Evolutionary conservation across 352 stramenopile species (phyloP).

Genomic region (Blastocystis sp.): DNA sequence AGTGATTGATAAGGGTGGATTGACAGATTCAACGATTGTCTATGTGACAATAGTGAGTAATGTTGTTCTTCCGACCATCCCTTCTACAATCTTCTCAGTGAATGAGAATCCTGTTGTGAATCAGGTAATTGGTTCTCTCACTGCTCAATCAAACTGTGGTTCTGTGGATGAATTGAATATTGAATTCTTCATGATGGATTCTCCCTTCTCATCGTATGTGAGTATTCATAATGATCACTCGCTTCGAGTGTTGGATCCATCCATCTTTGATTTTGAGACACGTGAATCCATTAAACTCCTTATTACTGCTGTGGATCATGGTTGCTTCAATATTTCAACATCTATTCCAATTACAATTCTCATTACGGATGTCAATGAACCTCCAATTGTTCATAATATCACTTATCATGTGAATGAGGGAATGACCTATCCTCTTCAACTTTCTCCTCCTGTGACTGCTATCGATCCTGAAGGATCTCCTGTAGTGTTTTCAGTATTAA

Average conservation of each 20-base stretch:
- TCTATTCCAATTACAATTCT: neutral
- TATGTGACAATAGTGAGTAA: constrained; percentile 29
- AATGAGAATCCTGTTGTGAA: neutral
- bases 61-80: neutral
- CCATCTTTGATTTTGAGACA: neutral
- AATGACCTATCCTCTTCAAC: neutral
- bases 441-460: neutral
- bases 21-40: neutral
- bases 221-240: neutral
- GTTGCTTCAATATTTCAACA: neutral
- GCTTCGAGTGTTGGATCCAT: neutral
- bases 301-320: neutral
- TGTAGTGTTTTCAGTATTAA: neutral
- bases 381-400: neutral
- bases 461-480: constrained; percentile 10
- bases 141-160: neutral
- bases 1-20: neutral
- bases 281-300: neutral
- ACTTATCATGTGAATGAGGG: neutral
- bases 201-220: neutral
- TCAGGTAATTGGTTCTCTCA: neutral
- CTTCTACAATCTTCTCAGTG: neutral
- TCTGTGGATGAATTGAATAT: neutral
- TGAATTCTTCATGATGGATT: neutral
- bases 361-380: constrained; percentile 10